Conservation (phyloP, 257 asterid genomes). For the Asclepias syriaca region DNA sequence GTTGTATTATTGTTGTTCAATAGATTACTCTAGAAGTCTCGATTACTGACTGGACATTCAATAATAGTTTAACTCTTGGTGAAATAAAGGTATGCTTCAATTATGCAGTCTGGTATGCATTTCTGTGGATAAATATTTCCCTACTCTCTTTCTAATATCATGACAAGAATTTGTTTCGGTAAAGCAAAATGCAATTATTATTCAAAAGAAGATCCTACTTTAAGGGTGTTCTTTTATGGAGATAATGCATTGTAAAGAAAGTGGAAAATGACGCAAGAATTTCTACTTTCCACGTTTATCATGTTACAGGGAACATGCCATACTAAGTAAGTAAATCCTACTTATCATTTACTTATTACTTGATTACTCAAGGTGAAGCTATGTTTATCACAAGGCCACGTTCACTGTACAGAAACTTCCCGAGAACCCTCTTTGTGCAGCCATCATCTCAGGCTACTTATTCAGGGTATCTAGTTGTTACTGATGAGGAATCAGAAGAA, state of each 20-base stretch:
- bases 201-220: constrained; percentile 1
- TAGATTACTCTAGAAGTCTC: not conserved
- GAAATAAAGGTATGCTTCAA: not conserved
- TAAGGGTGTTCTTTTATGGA: constrained; percentile 2
- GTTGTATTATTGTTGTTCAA: not conserved
- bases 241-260: constrained; percentile 9
- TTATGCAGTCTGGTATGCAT: not conserved
- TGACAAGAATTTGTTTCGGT: not conserved
- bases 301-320: not conserved
- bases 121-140: not conserved
- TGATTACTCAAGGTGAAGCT: not conserved
- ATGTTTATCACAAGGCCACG: constrained; percentile 64
- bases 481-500: constrained; percentile 58
- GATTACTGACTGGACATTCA: not conserved
- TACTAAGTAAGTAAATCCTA: not conserved
- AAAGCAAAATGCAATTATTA: not conserved
- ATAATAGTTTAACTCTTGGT: not conserved
- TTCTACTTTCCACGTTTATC: constrained; percentile 6
- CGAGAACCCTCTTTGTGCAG: constrained; percentile 37
- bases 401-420: constrained; percentile 48
- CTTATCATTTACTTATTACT: not conserved
- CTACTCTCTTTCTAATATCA: not conserved
- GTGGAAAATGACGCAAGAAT: constrained; percentile 17
- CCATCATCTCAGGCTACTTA: constrained; percentile 39
- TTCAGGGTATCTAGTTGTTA: constrained; percentile 46